phyloP scores from a whole-genome alignment of 2,329 filamentous ascomycete species.

The Coniochaeta sp. region DNA sequence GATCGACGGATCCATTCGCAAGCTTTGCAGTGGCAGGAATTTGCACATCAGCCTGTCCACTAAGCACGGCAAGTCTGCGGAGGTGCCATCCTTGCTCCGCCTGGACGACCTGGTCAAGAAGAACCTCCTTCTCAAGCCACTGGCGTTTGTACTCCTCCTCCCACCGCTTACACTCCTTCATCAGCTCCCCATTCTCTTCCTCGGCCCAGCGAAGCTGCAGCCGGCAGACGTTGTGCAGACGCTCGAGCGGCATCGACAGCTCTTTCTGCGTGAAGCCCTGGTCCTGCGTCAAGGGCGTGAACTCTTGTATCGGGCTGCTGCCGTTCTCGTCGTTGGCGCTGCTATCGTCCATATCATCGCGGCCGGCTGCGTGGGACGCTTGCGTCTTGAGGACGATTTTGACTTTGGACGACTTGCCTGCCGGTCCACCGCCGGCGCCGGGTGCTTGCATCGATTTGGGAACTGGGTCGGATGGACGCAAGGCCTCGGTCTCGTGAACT shows the following conservation, averaged over 20 bases:
- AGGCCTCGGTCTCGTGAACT: constrained; percentile 91
- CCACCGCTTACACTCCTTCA: constrained; percentile 55
- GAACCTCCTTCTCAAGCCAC: constrained; percentile 72
- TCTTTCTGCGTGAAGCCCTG: constrained; percentile 60
- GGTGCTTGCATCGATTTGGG: constrained; percentile 57
- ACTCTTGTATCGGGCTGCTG: constrained; percentile 21
- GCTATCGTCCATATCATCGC: constrained; percentile 38
- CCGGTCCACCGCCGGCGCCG: constrained; percentile 17
- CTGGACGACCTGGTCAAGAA: constrained; percentile 65
- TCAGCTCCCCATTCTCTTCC: constrained; percentile 56
- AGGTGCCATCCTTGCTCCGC: constrained; percentile 60
- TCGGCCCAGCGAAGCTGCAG: constrained; percentile 68
- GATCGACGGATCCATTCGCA: not conserved
- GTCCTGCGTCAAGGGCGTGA: constrained; percentile 46
- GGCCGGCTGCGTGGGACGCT: constrained; percentile 47
- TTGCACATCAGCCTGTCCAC: constrained; percentile 36
- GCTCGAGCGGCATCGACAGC: constrained; percentile 48
- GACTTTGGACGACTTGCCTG: constrained; percentile 42
- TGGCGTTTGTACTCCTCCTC: constrained; percentile 62
- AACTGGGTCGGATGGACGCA: constrained; percentile 71
- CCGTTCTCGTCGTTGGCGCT: constrained; percentile 47
- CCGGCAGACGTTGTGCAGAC: constrained; percentile 61
- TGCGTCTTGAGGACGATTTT: constrained; percentile 59
- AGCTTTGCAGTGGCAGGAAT: constrained; percentile 14
- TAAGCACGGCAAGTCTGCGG: constrained; percentile 47